A percentile compares a stretch with the other conserved stretches of the same genome.
phyloP scores from a whole-genome alignment of 2,329 filamentous ascomycete species.

The Penicillium carneum region DNA sequence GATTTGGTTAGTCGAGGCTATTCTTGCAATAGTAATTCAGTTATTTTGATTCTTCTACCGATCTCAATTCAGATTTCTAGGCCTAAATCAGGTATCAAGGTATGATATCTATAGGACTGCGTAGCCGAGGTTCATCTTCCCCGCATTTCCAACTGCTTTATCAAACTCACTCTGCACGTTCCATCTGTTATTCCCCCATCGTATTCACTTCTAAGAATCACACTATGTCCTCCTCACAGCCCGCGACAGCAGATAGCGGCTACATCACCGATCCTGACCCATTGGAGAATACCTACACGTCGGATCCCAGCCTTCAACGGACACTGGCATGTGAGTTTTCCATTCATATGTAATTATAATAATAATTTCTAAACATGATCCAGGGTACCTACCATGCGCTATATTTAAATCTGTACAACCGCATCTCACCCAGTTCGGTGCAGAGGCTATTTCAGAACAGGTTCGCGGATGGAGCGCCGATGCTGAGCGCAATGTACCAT shows the following conservation, averaged over 20 bases:
- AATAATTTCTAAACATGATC: not conserved
- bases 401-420: constrained; percentile 62
- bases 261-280: constrained; percentile 64
- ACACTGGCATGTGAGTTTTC: constrained; percentile 58
- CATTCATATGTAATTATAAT: not conserved
- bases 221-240: constrained; percentile 24
- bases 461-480: constrained; percentile 57
- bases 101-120: no score
- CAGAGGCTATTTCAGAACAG: constrained; percentile 42
- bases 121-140: constrained; percentile 27
- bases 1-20: no score
- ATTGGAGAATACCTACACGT: constrained; percentile 64
- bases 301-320: constrained; percentile 62
- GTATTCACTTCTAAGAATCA: not conserved
- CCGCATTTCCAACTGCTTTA: not conserved
- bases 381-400: constrained; percentile 55
- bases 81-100: no score
- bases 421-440: constrained; percentile 39
- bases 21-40: no score
- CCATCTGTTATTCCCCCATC: not conserved
- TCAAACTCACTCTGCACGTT: not conserved
- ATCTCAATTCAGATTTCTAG: no score
- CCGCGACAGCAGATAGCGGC: constrained; percentile 54
- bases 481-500: constrained; percentile 70
- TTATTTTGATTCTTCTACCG: no score